These are phyloP conservation scores for Penicillium glabrum DNA, from an alignment of 2,329 filamentous ascomycete species.

Conservation along the genomic window DNA sequence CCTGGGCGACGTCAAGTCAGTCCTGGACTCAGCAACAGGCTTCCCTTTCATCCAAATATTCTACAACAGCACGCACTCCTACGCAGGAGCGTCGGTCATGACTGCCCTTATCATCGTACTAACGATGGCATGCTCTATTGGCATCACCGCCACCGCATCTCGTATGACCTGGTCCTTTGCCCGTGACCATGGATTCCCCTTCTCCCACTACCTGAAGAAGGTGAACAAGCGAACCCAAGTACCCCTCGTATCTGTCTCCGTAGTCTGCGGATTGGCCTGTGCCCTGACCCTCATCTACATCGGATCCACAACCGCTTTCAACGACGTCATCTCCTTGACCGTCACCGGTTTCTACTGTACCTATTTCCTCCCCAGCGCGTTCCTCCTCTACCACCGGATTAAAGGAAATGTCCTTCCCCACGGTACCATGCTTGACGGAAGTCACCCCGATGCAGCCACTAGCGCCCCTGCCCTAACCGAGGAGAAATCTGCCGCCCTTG, in stretches of 20 bases:
- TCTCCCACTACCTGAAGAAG: constrained; percentile 20
- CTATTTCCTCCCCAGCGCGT: constrained; percentile 32
- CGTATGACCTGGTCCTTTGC: constrained; percentile 36
- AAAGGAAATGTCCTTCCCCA: constrained; percentile 40
- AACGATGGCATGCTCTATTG: constrained; percentile 30
- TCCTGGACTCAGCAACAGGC: constrained; percentile 32
- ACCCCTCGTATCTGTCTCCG: constrained; percentile 18
- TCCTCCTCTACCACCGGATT: constrained; percentile 36
- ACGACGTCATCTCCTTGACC: constrained; percentile 27
- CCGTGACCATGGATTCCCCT: constrained; percentile 32
- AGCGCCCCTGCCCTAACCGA: constrained; percentile 5
- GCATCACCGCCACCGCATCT: constrained; percentile 33
- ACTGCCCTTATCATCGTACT: constrained; percentile 34
- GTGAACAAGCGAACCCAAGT: constrained; percentile 17
- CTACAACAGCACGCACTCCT: constrained; percentile 43
- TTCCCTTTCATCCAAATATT: constrained; percentile 46
- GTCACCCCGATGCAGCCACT: constrained; percentile 12
- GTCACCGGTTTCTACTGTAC: constrained; percentile 38
- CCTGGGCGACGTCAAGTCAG: constrained; percentile 34
- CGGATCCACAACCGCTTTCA: constrained; percentile 21
- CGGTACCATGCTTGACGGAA: constrained; percentile 30
- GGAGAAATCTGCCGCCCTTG: constrained; percentile 11
- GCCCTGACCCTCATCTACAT: constrained; percentile 25
- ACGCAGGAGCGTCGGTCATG: constrained; percentile 31
- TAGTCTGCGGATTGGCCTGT: constrained; percentile 21